A percentile compares a stretch with the other conserved stretches of the same genome.
Conservation (phyloP, 257 asterid genomes). For the Jaltomata sinuosa region DNA sequence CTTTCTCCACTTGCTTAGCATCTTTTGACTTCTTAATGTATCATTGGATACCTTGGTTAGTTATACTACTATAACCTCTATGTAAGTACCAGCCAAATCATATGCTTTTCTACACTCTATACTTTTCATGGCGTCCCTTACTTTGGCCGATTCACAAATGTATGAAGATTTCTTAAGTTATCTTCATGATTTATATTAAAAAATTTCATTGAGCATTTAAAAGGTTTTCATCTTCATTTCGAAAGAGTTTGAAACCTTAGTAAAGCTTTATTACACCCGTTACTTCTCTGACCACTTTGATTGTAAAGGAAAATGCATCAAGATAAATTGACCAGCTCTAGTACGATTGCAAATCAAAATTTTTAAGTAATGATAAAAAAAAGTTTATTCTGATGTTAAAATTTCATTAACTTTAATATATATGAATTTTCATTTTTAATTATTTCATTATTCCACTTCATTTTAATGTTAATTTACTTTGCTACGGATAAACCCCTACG, state of each 20-base stretch:
- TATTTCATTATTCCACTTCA: too few relatives aligned
- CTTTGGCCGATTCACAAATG: neutral
- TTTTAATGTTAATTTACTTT: neutral
- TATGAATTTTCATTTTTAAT: too few relatives aligned
- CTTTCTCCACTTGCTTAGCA: neutral
- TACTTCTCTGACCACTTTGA: neutral
- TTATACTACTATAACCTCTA: neutral
- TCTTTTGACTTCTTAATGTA: neutral
- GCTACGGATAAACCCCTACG: neutral
- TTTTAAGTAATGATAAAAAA: neutral
- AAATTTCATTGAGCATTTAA: neutral
- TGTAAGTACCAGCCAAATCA: neutral
- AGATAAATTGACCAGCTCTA: neutral
- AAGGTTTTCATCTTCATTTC: neutral
- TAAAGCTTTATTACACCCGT: neutral
- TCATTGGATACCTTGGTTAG: neutral
- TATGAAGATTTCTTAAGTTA: neutral
- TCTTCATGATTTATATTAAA: neutral
- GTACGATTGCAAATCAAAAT: neutral
- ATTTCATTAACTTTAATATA: neutral
- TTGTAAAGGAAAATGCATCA: neutral
- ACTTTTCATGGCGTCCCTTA: neutral
- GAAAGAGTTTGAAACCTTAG: neutral
- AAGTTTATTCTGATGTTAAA: neutral
- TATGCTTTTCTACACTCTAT: neutral